phyloP scores from a whole-genome alignment of 192 early-diverging fungal genomes.

The Coemansia sp. region DNA sequence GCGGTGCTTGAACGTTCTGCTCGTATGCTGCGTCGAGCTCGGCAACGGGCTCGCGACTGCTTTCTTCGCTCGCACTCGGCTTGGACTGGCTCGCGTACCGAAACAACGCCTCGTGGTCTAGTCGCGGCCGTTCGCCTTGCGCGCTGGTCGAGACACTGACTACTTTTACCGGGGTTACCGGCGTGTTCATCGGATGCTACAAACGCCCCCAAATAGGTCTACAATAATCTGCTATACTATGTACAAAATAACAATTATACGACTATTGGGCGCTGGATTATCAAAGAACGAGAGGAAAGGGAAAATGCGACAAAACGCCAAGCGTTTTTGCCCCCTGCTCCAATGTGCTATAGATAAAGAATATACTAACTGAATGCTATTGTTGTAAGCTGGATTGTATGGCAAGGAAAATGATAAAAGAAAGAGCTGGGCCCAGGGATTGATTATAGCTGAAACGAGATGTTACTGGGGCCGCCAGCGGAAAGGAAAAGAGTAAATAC shows the following conservation, averaged over 20 bases:
- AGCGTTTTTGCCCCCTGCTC: not conserved
- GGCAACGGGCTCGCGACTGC: not conserved
- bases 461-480: not conserved
- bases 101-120: not conserved
- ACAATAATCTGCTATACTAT: conserved; percentile 1
- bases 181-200: conserved; percentile 17
- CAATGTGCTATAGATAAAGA: not conserved
- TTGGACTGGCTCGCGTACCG: not conserved
- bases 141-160: not conserved
- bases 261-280: not conserved
- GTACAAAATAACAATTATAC: not conserved
- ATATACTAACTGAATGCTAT: not conserved
- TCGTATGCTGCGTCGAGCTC: not conserved
- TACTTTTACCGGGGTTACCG: conserved; percentile 21
- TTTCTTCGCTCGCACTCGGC: not conserved
- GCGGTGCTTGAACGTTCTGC: not conserved
- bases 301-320: not conserved
- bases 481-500: not conserved
- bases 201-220: not conserved
- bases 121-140: not conserved
- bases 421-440: not conserved
- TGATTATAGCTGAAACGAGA: not conserved
- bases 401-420: not conserved
- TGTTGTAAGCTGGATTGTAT: not conserved
- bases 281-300: not conserved